phyloP scores from a whole-genome alignment of 2,329 filamentous ascomycete species.

The Trichophaea hybrida region DNA sequence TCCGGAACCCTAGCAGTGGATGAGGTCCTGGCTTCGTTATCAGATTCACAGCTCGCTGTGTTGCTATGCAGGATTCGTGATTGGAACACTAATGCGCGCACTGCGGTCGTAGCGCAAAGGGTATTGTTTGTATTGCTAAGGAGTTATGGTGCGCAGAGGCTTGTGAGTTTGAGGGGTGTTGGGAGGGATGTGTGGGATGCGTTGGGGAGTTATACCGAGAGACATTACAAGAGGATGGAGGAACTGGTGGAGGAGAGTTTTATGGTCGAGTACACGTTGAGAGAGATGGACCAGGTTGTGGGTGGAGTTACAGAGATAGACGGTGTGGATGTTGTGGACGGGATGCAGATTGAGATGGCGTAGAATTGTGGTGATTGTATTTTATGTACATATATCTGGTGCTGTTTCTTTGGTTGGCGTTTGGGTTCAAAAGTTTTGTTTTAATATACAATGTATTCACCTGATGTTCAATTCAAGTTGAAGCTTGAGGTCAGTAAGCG shows the following conservation, averaged over 20 bases:
- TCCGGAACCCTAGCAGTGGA: constrained; percentile 50
- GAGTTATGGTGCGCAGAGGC: constrained; percentile 62
- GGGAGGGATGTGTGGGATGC: constrained; percentile 75
- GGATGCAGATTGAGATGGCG: not conserved
- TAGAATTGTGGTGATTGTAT: not conserved
- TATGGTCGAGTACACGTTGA: constrained; percentile 27
- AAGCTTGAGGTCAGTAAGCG: too few relatives aligned
- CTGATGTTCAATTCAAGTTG: too few relatives aligned
- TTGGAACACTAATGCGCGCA: constrained; percentile 94
- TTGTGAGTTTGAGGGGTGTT: constrained; percentile 50
- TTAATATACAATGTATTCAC: too few relatives aligned
- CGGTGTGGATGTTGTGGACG: not conserved
- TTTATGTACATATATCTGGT: not conserved
- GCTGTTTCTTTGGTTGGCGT: not conserved
- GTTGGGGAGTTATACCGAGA: constrained; percentile 79
- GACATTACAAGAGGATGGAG: constrained; percentile 80
- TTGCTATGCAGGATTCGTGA: constrained; percentile 73
- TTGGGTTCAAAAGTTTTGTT: not conserved
- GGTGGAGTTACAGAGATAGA: not conserved
- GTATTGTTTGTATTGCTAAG: constrained; percentile 67
- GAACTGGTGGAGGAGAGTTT: constrained; percentile 90
- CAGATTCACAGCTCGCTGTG: constrained; percentile 71
- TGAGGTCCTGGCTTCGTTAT: constrained; percentile 62
- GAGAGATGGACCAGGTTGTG: constrained; percentile 21
- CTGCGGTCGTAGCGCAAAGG: constrained; percentile 68